These are phyloP conservation scores for Trichopus zeylanicus DNA, from an alignment of 116 monocot species.

Conservation along the genomic window DNA sequence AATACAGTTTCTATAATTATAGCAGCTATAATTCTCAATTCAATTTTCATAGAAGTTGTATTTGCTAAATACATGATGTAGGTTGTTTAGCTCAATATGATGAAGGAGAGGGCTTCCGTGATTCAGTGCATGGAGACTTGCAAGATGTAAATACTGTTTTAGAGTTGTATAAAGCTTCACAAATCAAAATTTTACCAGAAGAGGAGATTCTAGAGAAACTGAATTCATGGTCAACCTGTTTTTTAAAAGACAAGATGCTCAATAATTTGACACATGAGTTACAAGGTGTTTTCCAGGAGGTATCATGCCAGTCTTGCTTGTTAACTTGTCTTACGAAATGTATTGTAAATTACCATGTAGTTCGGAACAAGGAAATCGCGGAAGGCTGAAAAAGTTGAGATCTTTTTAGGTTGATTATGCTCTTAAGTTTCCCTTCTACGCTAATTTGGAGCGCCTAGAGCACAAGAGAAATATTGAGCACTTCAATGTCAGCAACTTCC, in stretches of 20 bases:
- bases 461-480: slow-evolving; percentile 73
- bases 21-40: background rate
- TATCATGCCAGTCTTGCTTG: slow-evolving; percentile 3
- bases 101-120: slow-evolving; percentile 25
- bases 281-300: slow-evolving; percentile 33
- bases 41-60: background rate
- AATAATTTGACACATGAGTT: background rate
- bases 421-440: slow-evolving; percentile 53
- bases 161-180: slow-evolving; percentile 82
- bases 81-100: slow-evolving; percentile 35
- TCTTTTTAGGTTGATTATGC: slow-evolving; percentile 57
- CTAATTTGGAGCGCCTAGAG: slow-evolving; percentile 56
- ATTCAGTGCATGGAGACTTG: slow-evolving; percentile 36
- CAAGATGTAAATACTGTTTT: slow-evolving; percentile 39
- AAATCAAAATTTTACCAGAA: slow-evolving; percentile 33
- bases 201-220: slow-evolving; percentile 56
- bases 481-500: slow-evolving; percentile 21
- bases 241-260: slow-evolving; percentile 30
- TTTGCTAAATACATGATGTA: slow-evolving; percentile 12
- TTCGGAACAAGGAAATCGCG: background rate
- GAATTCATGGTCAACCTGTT: slow-evolving; percentile 35
- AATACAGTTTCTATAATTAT: background rate
- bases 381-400: background rate
- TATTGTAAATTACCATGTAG: background rate
- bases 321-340: background rate